Percentiles rank a stretch among this genome's conserved stretches.
phyloP scores from a whole-genome alignment of 768 basidiomycete genomes.

The Leucosporidium creatinivorum region DNA sequence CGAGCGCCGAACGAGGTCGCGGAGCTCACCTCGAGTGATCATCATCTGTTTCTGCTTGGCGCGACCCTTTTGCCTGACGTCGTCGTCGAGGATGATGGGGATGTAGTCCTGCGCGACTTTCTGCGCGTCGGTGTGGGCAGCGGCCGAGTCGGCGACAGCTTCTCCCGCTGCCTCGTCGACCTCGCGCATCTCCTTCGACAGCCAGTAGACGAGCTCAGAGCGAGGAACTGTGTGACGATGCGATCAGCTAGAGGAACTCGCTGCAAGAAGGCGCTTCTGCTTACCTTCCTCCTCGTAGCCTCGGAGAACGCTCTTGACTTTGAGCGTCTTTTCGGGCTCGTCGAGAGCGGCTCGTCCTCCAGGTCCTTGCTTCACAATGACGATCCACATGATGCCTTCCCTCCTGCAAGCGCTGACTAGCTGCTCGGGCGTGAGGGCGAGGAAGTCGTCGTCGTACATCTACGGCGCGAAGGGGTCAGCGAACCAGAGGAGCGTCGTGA shows the following conservation, averaged over 20 bases:
- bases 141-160: background rate
- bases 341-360: conserved; percentile 4
- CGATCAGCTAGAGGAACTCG: background rate
- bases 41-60: conserved; percentile 27
- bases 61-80: conserved; percentile 23
- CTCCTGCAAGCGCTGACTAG: conserved; percentile 34
- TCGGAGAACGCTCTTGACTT: conserved; percentile 26
- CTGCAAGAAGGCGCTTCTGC: background rate
- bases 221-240: conserved; percentile 11
- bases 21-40: conserved; percentile 9
- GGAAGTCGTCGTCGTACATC: conserved; percentile 37
- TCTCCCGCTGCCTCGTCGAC: conserved; percentile 15
- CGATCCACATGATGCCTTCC: conserved; percentile 39
- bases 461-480: background rate
- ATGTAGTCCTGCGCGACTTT: conserved; percentile 14
- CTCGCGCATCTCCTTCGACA: conserved; percentile 27
- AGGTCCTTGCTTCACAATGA: conserved; percentile 31
- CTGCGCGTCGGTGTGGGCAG: conserved; percentile 9
- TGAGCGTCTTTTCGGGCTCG: conserved; percentile 27
- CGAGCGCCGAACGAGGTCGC: too few species aligned
- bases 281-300: conserved; percentile 29
- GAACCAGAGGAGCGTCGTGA: too few species aligned
- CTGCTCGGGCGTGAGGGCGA: conserved; percentile 33
- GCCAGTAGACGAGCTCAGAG: conserved; percentile 25
- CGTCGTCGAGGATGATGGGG: conserved; percentile 25